A percentile compares a stretch with the other conserved stretches of the same genome.
Conservation (phyloP, 2,329 filamentous ascomycete species). For the Penicillium rolfsii region DNA sequence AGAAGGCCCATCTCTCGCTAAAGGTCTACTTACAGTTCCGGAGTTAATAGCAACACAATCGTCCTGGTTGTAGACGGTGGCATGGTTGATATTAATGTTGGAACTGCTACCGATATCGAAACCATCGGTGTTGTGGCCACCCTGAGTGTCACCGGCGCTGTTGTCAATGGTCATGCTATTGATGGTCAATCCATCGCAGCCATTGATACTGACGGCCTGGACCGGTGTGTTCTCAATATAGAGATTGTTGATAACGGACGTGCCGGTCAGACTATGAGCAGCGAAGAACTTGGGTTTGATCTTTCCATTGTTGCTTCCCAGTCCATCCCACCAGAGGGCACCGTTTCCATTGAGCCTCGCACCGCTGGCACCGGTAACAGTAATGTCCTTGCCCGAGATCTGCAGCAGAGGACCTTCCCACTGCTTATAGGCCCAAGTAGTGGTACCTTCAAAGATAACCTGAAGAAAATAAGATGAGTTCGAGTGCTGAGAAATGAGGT, state of each 20-base stretch:
- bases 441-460: constrained; percentile 67
- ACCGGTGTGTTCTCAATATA: constrained; percentile 41
- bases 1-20: neutral
- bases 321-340: constrained; percentile 30
- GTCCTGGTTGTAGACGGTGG: constrained; percentile 19
- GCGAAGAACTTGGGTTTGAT: constrained; percentile 64
- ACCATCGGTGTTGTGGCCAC: constrained; percentile 20
- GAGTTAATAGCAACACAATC: constrained; percentile 20
- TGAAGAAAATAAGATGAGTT: constrained; percentile 16
- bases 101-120: constrained; percentile 17
- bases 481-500: neutral
- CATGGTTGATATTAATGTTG: constrained; percentile 12
- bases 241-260: constrained; percentile 36
- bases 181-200: constrained; percentile 55
- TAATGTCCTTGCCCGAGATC: constrained; percentile 61
- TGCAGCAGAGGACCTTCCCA: constrained; percentile 68
- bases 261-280: constrained; percentile 40
- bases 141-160: constrained; percentile 52
- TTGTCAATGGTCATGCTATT: constrained; percentile 61
- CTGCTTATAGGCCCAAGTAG: constrained; percentile 68
- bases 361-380: constrained; percentile 57
- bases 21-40: constrained; percentile 11
- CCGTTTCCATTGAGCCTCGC: constrained; percentile 61
- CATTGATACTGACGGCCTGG: constrained; percentile 42
- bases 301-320: constrained; percentile 63